Base-by-base conservation (phyloP, 148 eudicot genomes). In the Silene latifolia region DNA sequence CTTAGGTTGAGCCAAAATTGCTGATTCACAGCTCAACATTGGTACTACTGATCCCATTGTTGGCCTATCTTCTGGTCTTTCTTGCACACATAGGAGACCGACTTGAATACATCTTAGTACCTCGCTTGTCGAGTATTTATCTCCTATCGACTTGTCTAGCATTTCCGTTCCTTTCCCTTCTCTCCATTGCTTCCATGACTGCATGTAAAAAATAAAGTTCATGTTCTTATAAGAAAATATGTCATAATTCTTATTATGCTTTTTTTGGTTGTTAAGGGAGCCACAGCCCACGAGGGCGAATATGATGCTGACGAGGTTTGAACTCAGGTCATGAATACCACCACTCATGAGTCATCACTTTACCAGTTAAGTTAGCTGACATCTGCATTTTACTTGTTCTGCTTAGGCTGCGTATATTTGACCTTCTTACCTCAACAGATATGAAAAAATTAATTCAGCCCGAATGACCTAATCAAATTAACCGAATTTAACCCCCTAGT, bases 131-230 rank as follows among this genome's bases (percentile, higher is more conserved):
- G 86, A 81, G 77, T 46, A 85, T 25, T 27, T 24, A 6, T 82
- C 88, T 5, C 90, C 86, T 0, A 77, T 66, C 0, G 87, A 67
- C 8, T 79, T 46, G 71, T 91, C 95, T 46, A 88, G 59, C 19
- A 94, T 66, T 19, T 88, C 90, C 19, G 84, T 42, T 0, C 83
- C 91, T 44, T 83, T 90, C 2, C 89, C 93, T 78, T 94, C 91
- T 72, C 64, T 89, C 89, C 94, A 94, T 72, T 83, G 79, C 82
- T 77, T 88, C 98, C 98, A 94, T 63, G 90, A 87, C 98, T 94
- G 78, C 46, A 54, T 67, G 53, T 10, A 63, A 57, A 53, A 20
- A n/a, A n/a, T n/a, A n/a, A 39, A 39, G 53, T 48, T 67, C 46
- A 4, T 32, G 17, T 35, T 54, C 47, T 15, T 18, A 63, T 24